Evolutionary conservation across 306 rosid genomes (phyloP).

Genomic region (Vigna unguiculata): DNA sequence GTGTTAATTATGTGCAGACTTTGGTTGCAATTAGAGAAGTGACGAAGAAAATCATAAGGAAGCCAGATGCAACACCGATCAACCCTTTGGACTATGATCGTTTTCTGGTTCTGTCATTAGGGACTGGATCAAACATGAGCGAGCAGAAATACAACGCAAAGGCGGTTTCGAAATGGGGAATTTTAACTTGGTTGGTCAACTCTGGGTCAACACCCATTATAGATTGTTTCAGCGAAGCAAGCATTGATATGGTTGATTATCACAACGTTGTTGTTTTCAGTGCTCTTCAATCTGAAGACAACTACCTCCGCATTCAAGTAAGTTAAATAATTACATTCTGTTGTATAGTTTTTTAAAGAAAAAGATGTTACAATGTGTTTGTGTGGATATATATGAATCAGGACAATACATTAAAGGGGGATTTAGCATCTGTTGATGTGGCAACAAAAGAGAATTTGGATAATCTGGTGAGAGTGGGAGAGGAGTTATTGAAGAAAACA

Average conservation of each 20-base stretch:
- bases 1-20: too few relatives aligned
- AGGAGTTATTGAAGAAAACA: conserved; percentile 42
- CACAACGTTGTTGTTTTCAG: conserved; percentile 49
- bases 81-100: conserved; percentile 44
- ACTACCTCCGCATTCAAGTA: conserved; percentile 58
- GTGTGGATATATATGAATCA: conserved; percentile 10
- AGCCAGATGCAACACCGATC: conserved; percentile 15
- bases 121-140: conserved; percentile 56
- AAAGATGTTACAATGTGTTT: too few relatives aligned
- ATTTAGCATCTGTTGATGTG: conserved; percentile 51
- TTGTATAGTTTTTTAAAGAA: too few relatives aligned
- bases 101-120: conserved; percentile 56
- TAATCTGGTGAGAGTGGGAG: conserved; percentile 54
- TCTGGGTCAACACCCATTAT: conserved; percentile 52
- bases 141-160: conserved; percentile 51
- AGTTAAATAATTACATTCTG: not conserved
- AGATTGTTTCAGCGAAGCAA: conserved; percentile 52
- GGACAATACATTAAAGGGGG: conserved; percentile 49
- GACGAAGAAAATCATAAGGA: conserved; percentile 38
- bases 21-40: conserved; percentile 64
- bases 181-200: conserved; percentile 47
- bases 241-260: conserved; percentile 55
- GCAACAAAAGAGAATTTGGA: conserved; percentile 53
- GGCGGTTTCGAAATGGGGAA: conserved; percentile 57
- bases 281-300: conserved; percentile 50